A percentile compares a stretch with the other conserved stretches of the same genome.
Evolutionary conservation across 1,139 yeast species (phyloP).

Genomic region (Nakaseomyces kungkrabaensis): DNA sequence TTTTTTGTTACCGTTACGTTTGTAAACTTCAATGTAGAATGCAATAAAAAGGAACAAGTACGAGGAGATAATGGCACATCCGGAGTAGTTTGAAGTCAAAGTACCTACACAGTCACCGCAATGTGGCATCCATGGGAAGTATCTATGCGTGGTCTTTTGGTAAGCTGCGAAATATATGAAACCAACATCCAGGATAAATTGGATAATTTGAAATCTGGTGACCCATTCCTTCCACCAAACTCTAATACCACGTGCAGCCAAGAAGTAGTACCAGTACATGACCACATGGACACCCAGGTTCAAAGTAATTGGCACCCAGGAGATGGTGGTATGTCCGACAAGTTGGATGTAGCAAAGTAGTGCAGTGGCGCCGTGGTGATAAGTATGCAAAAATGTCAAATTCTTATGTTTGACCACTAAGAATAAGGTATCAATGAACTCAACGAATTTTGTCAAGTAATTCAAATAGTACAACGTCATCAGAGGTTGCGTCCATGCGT

Average conservation of each 20-base stretch:
- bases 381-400: constrained; percentile 65
- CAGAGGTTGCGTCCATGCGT: constrained; percentile 65
- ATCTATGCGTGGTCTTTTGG: constrained; percentile 34
- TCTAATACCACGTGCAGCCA: constrained; percentile 73
- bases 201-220: constrained; percentile 71
- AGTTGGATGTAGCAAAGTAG: constrained; percentile 71
- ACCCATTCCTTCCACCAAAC: constrained; percentile 95
- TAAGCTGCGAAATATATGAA: constrained; percentile 74
- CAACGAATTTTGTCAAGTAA: constrained; percentile 62
- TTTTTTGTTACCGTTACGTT: background rate
- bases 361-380: constrained; percentile 83
- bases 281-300: constrained; percentile 72
- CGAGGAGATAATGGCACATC: constrained; percentile 63
- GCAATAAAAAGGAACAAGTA: constrained; percentile 65
- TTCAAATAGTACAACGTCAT: constrained; percentile 65
- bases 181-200: constrained; percentile 61
- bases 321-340: constrained; percentile 63
- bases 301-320: constrained; percentile 70
- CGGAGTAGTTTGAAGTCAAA: constrained; percentile 62
- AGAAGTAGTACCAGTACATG: constrained; percentile 79
- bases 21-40: constrained; percentile 68
- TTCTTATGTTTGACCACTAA: constrained; percentile 69
- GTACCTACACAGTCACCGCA: constrained; percentile 73
- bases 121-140: constrained; percentile 38
- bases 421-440: constrained; percentile 68